These are phyloP conservation scores for Capniomyces stellatus DNA, from an alignment of 371 early-diverging fungal genomes.

Conservation along the genomic window DNA sequence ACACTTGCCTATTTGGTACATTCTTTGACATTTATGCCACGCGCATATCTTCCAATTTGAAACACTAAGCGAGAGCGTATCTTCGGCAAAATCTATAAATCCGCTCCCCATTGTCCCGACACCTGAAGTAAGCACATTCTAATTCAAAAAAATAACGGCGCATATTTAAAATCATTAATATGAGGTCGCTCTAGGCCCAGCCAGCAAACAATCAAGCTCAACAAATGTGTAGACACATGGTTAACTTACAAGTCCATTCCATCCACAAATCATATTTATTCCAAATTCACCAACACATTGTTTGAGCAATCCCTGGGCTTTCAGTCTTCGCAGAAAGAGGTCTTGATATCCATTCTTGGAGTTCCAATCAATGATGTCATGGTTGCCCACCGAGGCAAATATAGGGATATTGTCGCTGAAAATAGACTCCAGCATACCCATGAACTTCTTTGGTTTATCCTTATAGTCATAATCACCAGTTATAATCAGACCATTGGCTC, in stretches of 20 bases:
- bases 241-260: slow-evolving; percentile 1
- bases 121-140: not conserved
- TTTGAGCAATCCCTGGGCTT: not conserved
- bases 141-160: not conserved
- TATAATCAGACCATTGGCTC: not conserved
- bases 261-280: not conserved
- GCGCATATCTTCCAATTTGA: not conserved
- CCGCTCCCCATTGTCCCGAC: not conserved
- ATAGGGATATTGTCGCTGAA: not conserved
- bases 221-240: too few species aligned
- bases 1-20: not conserved
- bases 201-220: too few species aligned
- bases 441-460: not conserved
- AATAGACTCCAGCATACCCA: not conserved
- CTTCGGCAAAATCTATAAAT: not conserved
- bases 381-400: not conserved
- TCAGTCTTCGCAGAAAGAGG: not conserved
- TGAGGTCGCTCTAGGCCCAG: too few species aligned
- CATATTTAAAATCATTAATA: not conserved
- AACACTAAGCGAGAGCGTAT: not conserved
- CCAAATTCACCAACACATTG: not conserved
- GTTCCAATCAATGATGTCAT: not conserved
- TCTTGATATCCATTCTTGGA: not conserved
- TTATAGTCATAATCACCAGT: not conserved
- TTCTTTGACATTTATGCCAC: not conserved